Percentiles rank a stretch among this genome's conserved stretches.
Evolutionary conservation across 768 basidiomycete species (phyloP).

Genomic region (Lactarius trivialis): DNA sequence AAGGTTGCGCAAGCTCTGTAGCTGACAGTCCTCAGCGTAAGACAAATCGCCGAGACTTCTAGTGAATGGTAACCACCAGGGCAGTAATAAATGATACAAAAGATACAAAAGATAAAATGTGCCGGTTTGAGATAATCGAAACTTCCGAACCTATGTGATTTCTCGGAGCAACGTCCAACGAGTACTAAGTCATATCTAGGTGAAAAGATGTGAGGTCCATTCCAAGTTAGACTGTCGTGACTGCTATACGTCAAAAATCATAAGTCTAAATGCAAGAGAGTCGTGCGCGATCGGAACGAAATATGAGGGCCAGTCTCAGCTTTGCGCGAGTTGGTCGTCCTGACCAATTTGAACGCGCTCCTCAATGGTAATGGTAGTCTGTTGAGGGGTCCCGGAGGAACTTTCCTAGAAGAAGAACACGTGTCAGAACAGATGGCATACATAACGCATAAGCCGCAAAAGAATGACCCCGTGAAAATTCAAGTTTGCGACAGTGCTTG

Average conservation of each 20-base stretch:
- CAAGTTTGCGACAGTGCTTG: background rate
- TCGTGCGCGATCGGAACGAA: background rate
- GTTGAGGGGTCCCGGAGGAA: background rate
- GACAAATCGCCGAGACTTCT: too few species aligned
- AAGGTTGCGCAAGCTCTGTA: too few species aligned
- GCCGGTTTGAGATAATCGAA: too few species aligned
- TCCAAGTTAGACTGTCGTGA: background rate
- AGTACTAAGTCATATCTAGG: too few species aligned
- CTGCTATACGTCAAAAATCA: background rate
- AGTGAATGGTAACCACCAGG: too few species aligned
- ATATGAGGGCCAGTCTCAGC: background rate
- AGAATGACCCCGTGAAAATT: background rate
- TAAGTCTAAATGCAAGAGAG: background rate
- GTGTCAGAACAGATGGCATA: background rate
- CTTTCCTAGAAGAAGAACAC: background rate
- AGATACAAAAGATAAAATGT: too few species aligned
- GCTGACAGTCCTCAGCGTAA: too few species aligned
- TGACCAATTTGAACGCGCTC: background rate
- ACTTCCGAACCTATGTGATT: too few species aligned
- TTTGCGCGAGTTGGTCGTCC: background rate
- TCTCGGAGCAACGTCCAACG: too few species aligned
- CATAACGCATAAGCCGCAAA: background rate
- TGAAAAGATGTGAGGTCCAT: background rate
- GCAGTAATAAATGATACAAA: too few species aligned
- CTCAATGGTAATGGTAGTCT: background rate